Conservation (phyloP, 805 yeast genomes). For the Helenozyma baotianmanensis region DNA sequence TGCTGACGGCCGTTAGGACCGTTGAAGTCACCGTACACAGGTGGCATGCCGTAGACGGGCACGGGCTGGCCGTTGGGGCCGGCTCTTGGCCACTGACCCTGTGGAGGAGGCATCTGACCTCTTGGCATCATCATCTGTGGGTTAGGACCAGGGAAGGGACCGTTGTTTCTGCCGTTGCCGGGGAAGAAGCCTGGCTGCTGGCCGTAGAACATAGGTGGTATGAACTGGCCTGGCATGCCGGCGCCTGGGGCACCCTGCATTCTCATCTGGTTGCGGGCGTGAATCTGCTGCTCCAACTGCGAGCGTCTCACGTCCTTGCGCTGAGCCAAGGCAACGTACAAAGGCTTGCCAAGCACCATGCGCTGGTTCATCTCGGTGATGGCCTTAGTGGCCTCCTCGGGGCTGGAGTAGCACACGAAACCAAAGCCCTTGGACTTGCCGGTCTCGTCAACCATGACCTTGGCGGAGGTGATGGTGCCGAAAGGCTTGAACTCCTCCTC, state of each 20-base stretch:
- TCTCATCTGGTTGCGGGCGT: constrained; percentile 97
- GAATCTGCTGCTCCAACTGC: constrained; percentile 96
- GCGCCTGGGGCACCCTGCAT: constrained; percentile 94
- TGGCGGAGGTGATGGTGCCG: constrained; percentile 93
- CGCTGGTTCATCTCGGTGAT: constrained; percentile 98
- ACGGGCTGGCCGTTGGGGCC: constrained; percentile 84
- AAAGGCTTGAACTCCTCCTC: constrained; percentile 88
- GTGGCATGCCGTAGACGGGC: constrained; percentile 82
- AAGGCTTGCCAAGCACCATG: constrained; percentile 91
- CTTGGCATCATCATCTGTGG: constrained; percentile 74
- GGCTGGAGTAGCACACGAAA: constrained; percentile 94
- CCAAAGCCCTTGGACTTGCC: constrained; percentile 98
- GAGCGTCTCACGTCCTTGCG: constrained; percentile 96
- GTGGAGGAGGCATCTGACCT: constrained; percentile 63
- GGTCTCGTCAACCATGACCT: constrained; percentile 90
- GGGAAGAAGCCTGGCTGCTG: constrained; percentile 83
- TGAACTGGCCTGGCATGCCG: constrained; percentile 81
- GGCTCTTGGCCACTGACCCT: constrained; percentile 66
- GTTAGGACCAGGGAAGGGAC: constrained; percentile 73
- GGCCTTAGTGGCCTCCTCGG: constrained; percentile 99
- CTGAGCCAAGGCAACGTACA: constrained; percentile 98
- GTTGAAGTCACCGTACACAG: constrained; percentile 57
- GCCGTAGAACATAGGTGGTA: constrained; percentile 81
- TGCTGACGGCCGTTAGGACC: constrained; percentile 46
- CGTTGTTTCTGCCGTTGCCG: constrained; percentile 70